Evolutionary conservation across 1,284 basidiomycete species (phyloP).

Genomic region (Puccinia hordei): DNA sequence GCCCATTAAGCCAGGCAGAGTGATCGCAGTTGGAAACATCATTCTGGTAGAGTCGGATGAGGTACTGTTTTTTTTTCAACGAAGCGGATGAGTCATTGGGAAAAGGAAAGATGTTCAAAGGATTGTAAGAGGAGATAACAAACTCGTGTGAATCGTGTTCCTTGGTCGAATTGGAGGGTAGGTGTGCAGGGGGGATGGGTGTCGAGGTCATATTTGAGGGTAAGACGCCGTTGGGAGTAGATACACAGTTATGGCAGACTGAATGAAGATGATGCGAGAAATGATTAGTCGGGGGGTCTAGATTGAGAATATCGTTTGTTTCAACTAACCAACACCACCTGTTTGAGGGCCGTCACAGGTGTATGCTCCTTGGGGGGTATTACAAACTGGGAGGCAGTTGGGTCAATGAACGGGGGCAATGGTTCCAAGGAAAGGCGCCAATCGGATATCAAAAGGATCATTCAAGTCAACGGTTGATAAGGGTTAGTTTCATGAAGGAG

Average conservation of each 20-base stretch:
- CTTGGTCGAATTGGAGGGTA: background rate
- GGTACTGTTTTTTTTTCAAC: background rate
- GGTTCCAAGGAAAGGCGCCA: too few species aligned
- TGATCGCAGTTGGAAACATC: background rate
- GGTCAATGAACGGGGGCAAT: too few species aligned
- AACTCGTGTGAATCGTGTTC: background rate
- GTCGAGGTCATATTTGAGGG: background rate
- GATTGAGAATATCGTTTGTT: background rate
- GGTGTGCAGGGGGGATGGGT: background rate
- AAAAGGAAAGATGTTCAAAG: background rate
- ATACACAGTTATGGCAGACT: background rate
- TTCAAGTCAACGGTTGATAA: background rate
- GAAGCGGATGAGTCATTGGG: background rate
- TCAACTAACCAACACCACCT: background rate
- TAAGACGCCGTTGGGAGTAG: background rate
- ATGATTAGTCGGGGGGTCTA: background rate
- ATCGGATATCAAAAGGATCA: background rate
- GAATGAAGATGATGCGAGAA: background rate
- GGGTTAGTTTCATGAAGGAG: background rate
- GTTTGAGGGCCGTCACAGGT: background rate
- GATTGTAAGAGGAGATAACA: background rate
- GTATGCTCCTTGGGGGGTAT: slow-evolving; percentile 6
- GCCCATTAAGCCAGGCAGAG: background rate
- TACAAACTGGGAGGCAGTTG: background rate
- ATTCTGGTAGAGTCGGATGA: background rate